phyloP scores from a whole-genome alignment of 2,329 filamentous ascomycete species.

The Tolypocladium sp. region DNA sequence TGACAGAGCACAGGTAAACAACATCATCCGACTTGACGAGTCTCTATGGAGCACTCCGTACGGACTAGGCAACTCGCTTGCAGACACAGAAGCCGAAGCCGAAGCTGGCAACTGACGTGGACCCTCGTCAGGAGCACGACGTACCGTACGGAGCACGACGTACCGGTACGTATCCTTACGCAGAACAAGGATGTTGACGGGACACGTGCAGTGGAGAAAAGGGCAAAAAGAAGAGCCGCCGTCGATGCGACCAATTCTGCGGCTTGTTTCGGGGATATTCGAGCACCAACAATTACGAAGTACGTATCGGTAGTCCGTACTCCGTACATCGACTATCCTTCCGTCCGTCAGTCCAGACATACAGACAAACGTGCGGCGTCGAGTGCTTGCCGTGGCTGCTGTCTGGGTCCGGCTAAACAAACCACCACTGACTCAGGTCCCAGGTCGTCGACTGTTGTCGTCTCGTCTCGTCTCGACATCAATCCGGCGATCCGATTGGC shows the following conservation, averaged over 20 bases:
- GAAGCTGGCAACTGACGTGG: too few species aligned
- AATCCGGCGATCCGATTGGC: neutral
- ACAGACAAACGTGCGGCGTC: neutral
- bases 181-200: neutral
- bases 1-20: neutral
- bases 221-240: neutral
- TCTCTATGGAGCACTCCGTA: neutral
- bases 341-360: neutral
- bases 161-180: neutral
- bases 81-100: neutral
- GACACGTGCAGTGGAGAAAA: neutral
- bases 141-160: neutral
- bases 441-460: neutral
- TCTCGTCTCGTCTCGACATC: neutral
- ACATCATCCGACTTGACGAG: neutral
- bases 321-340: neutral
- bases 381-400: neutral
- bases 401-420: neutral
- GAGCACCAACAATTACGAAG: neutral
- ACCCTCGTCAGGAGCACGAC: neutral
- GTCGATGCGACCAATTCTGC: neutral
- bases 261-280: neutral
- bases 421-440: neutral
- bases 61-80: neutral
- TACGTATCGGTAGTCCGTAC: neutral